Percentiles rank a stretch among this genome's conserved stretches.
Conservation (phyloP, 1,139 yeast genomes). For the Diutina siamensis region DNA sequence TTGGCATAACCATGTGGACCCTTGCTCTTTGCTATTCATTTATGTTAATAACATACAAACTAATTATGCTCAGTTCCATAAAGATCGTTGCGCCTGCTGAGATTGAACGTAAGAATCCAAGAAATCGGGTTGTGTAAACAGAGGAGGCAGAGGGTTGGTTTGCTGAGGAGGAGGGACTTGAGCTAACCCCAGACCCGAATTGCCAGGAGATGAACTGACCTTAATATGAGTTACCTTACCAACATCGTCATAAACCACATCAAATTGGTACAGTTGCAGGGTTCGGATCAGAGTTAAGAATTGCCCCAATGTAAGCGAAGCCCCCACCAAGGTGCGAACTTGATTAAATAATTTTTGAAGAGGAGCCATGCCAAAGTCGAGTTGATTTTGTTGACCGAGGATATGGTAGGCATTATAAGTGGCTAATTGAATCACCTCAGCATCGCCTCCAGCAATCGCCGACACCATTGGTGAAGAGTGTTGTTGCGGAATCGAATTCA, state of each 20-base stretch:
- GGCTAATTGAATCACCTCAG: slow-evolving; percentile 16
- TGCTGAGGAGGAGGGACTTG: slow-evolving; percentile 1
- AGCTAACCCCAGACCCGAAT: background rate
- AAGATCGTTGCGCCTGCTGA: background rate
- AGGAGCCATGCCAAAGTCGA: slow-evolving; percentile 30
- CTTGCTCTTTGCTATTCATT: too few species aligned
- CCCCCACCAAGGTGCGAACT: slow-evolving; percentile 5
- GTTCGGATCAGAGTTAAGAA: slow-evolving; percentile 27
- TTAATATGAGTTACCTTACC: slow-evolving; percentile 37
- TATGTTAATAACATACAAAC: too few species aligned
- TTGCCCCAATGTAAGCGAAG: slow-evolving; percentile 25
- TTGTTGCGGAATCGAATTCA: background rate
- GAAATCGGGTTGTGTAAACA: background rate
- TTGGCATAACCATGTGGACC: too few species aligned
- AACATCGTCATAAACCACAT: slow-evolving; percentile 34
- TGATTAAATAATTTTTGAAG: slow-evolving; percentile 21
- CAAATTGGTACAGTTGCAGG: slow-evolving; percentile 17
- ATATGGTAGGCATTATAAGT: slow-evolving; percentile 26
- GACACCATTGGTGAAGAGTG: background rate
- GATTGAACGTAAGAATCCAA: background rate
- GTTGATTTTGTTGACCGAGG: slow-evolving; percentile 20
- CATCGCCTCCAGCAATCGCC: slow-evolving; percentile 3
- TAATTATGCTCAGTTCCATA: background rate
- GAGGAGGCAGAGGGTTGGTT: background rate
- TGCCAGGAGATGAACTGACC: background rate